A percentile compares a stretch with the other conserved stretches of the same genome.
These are phyloP conservation scores for Domatiomyces catenatus DNA, from an alignment of 2,329 filamentous ascomycete genomes.

Conservation along the genomic window DNA sequence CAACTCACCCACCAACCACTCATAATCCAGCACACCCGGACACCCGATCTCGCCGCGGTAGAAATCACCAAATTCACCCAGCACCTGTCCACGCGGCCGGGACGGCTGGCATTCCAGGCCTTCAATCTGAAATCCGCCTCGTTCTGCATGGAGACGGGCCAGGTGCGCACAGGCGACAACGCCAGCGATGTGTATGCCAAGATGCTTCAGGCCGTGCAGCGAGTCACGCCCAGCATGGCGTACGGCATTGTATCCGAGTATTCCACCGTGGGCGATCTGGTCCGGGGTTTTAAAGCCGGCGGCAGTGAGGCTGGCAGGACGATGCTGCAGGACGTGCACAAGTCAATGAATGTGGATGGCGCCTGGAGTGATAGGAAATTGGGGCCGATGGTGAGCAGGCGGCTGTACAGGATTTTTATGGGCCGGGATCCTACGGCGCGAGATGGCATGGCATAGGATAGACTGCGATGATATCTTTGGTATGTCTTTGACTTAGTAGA, in stretches of 20 bases:
- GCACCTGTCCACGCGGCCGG: conserved; percentile 62
- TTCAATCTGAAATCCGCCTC: conserved; percentile 36
- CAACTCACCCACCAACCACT: conserved; percentile 49
- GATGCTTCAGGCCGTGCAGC: conserved; percentile 61
- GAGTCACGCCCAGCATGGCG: conserved; percentile 57
- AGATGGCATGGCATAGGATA: conserved; percentile 21
- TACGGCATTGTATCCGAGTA: conserved; percentile 52
- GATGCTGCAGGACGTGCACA: conserved; percentile 46
- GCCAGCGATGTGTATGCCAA: conserved; percentile 50
- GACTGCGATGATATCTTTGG: too few species aligned
- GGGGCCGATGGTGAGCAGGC: conserved; percentile 33
- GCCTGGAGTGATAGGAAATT: conserved; percentile 30
- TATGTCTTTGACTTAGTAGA: too few species aligned
- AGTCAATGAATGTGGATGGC: conserved; percentile 34
- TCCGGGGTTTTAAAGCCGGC: conserved; percentile 41
- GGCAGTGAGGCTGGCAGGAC: conserved; percentile 33
- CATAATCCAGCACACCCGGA: conserved; percentile 53
- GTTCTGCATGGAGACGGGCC: conserved; percentile 68
- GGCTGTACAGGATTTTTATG: conserved; percentile 36
- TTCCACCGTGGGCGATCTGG: conserved; percentile 40
- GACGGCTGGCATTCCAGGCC: conserved; percentile 38
- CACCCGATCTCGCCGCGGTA: conserved; percentile 48
- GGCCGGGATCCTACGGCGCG: conserved; percentile 30
- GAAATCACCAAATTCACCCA: conserved; percentile 64
- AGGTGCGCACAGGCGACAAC: conserved; percentile 53